These are phyloP conservation scores for Serpula lacrymans DNA, from an alignment of 768 basidiomycete genomes.

Conservation along the genomic window DNA sequence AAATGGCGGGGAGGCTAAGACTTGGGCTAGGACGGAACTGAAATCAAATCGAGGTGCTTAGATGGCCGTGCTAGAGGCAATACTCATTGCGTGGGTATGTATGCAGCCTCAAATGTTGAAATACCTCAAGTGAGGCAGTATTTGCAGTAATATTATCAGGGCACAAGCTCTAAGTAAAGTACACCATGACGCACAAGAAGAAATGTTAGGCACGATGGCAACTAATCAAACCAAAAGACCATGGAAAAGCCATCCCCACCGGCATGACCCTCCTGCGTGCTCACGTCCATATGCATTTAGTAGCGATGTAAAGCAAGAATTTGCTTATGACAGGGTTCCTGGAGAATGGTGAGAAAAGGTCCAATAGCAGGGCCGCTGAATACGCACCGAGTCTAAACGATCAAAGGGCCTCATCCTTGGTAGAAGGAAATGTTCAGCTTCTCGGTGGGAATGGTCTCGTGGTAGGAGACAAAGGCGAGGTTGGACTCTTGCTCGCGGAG, in stretches of 20 bases:
- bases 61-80: no score
- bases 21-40: no score
- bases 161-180: background rate
- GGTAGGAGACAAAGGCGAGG: background rate
- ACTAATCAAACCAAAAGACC: background rate
- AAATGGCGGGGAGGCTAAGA: no score
- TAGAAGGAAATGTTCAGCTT: background rate
- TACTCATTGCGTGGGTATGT: no score
- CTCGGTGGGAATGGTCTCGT: background rate
- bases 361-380: background rate
- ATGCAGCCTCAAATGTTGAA: no score
- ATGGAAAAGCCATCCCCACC: no score
- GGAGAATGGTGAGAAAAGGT: background rate
- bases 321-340: background rate
- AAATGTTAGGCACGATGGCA: background rate
- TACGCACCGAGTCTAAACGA: background rate
- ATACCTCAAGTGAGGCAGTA: background rate
- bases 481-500: conserved; percentile 1
- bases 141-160: background rate
- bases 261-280: no score
- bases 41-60: no score
- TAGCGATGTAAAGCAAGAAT: background rate
- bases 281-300: background rate
- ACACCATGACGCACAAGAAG: background rate
- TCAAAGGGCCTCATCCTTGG: background rate